Percentiles rank a stretch among this genome's conserved stretches.
Evolutionary conservation across 257 asterid species (phyloP).

Genomic region (Dorcoceras hygrometricum): DNA sequence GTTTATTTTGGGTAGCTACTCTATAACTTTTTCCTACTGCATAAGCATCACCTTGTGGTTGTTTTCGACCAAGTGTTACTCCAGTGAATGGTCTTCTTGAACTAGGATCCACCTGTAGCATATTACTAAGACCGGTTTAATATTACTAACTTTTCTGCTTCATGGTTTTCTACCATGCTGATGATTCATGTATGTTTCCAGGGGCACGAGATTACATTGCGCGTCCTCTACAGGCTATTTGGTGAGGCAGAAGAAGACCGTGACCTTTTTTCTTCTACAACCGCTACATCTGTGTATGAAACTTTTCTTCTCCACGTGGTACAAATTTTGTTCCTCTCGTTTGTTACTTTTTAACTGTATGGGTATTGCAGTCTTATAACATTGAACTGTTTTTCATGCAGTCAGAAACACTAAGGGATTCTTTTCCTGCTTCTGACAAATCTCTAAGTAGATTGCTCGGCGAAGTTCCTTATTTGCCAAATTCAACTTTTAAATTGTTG

Average conservation of each 20-base stretch:
- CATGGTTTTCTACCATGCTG: conserved; percentile 29
- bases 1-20: conserved; percentile 1
- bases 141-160: conserved; percentile 6
- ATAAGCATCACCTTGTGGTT: background rate
- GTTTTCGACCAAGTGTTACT: background rate
- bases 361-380: conserved; percentile 24
- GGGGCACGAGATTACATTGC: conserved; percentile 99
- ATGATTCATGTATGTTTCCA: conserved; percentile 64
- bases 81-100: background rate
- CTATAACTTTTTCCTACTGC: background rate
- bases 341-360: conserved; percentile 23
- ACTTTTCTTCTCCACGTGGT: conserved; percentile 93
- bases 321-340: conserved; percentile 26
- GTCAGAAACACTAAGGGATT: conserved; percentile 87
- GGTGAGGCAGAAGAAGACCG: conserved; percentile 95
- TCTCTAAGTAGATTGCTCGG: conserved; percentile 86
- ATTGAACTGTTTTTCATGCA: conserved; percentile 34
- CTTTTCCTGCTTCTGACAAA: conserved; percentile 97
- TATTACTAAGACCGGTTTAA: background rate
- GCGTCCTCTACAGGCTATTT: conserved; percentile 90
- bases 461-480: conserved; percentile 91
- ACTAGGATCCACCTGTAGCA: background rate
- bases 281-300: conserved; percentile 86
- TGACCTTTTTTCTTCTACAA: conserved; percentile 80
- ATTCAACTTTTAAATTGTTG: conserved; percentile 65